phyloP scores from a whole-genome alignment of 2,329 filamentous ascomycete species.

The Pseudopithomyces maydicus region DNA sequence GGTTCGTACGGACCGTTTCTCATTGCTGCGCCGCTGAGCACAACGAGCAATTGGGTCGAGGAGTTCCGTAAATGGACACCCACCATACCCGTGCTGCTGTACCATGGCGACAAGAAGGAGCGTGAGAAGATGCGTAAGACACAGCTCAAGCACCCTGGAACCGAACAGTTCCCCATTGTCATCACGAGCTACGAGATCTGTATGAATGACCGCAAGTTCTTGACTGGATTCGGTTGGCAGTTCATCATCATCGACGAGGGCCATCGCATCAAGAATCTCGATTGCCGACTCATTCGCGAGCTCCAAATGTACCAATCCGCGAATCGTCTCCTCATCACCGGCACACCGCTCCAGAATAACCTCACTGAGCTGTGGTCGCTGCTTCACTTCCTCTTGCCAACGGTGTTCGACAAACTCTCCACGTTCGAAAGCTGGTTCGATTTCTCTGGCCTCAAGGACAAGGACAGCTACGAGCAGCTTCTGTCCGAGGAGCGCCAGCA shows the following conservation, averaged over 20 bases:
- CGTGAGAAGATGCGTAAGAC: constrained; percentile 76
- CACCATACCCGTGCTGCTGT: constrained; percentile 83
- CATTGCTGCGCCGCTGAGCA: constrained; percentile 88
- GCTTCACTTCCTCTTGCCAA: constrained; percentile 88
- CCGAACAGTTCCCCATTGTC: constrained; percentile 81
- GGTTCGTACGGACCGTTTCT: constrained; percentile 88
- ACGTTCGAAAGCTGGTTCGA: constrained; percentile 97
- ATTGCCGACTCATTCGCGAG: constrained; percentile 88
- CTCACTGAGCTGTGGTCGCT: constrained; percentile 93
- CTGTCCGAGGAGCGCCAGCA: constrained; percentile 78
- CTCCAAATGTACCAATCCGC: constrained; percentile 87
- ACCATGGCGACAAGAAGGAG: constrained; percentile 82
- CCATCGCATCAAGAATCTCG: constrained; percentile 95
- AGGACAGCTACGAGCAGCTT: constrained; percentile 76
- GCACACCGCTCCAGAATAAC: constrained; percentile 95
- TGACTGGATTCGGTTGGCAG: constrained; percentile 89
- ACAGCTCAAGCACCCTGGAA: constrained; percentile 71
- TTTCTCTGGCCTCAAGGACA: constrained; percentile 88
- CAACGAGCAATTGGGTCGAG: constrained; percentile 92
- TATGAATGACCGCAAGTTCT: constrained; percentile 80
- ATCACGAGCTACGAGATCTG: constrained; percentile 97
- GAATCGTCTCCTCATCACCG: constrained; percentile 89
- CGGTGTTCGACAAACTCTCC: constrained; percentile 90
- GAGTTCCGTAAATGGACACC: constrained; percentile 93
- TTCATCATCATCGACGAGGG: constrained; percentile 99